These are phyloP conservation scores for Yarrowia sp. DNA, from an alignment of 805 yeast genomes.

Conservation along the genomic window DNA sequence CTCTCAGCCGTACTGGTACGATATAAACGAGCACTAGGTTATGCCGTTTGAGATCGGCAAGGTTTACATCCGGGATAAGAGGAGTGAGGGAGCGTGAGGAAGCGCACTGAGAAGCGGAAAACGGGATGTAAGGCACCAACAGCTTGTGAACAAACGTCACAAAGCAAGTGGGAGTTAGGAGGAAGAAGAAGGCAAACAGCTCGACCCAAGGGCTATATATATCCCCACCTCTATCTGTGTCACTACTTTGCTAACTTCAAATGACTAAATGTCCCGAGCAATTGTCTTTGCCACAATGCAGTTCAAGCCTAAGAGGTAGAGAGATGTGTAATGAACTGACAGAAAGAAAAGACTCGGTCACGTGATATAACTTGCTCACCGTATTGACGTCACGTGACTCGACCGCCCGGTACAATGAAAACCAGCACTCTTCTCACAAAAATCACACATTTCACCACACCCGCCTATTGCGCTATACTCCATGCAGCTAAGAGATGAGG, in stretches of 20 bases:
- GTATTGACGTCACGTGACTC: background rate
- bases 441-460: background rate
- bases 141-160: too few species aligned
- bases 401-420: background rate
- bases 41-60: slow-evolving; percentile 23
- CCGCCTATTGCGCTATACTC: slow-evolving; percentile 1
- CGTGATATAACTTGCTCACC: background rate
- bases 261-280: background rate
- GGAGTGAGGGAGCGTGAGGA: background rate
- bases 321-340: too few species aligned
- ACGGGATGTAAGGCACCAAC: too few species aligned
- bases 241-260: background rate
- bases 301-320: background rate
- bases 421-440: too few species aligned
- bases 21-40: slow-evolving; percentile 19
- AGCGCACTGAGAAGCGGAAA: background rate
- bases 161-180: too few species aligned
- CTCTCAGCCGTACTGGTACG: slow-evolving; percentile 12
- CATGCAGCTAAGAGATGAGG: slow-evolving; percentile 20
- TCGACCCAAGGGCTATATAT: background rate
- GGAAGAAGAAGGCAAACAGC: too few species aligned
- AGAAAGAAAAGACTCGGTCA: background rate
- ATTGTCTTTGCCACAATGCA: background rate
- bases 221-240: background rate
- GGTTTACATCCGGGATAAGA: slow-evolving; percentile 27